phyloP scores from a whole-genome alignment of 345 rosid species.

The Eucalyptus curtisii region DNA sequence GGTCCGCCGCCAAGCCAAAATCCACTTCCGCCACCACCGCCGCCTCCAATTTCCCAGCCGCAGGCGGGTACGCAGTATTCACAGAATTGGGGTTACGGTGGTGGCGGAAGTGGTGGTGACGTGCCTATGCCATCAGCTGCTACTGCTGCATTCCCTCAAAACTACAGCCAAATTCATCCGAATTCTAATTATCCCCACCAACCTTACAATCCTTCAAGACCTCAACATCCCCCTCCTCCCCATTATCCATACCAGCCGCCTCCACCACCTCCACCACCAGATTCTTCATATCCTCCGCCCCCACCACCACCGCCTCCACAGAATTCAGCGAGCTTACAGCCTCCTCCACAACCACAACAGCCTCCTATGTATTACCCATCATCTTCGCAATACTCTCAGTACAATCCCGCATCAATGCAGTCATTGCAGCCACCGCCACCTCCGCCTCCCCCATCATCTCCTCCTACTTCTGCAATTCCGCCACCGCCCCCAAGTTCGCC shows the following conservation, averaged over 20 bases:
- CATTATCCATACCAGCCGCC: conserved; percentile 61
- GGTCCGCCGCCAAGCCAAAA: conserved; percentile 2
- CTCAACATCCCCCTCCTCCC: conserved; percentile 50
- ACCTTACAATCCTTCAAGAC: conserved; percentile 18
- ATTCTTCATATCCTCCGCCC: conserved; percentile 38
- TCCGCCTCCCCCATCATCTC: conserved; percentile 27
- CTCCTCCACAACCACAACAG: conserved; percentile 14
- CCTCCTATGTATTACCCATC: conserved; percentile 38
- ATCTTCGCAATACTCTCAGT: conserved; percentile 32
- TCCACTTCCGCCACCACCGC: conserved; percentile 14
- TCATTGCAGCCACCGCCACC: conserved; percentile 47
- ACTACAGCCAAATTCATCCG: conserved; percentile 1
- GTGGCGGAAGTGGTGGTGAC: not conserved
- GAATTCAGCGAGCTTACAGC: not conserved
- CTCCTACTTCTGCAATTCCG: conserved; percentile 31
- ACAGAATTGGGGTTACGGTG: conserved; percentile 15
- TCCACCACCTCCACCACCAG: conserved; percentile 52
- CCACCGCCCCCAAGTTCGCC: conserved; percentile 96
- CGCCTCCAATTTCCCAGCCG: conserved; percentile 5
- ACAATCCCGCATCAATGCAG: conserved; percentile 32
- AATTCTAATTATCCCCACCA: conserved; percentile 8
- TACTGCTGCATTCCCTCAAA: not conserved
- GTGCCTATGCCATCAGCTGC: conserved; percentile 11
- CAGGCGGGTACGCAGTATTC: conserved; percentile 14
- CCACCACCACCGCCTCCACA: conserved; percentile 42